Evolutionary conservation across 2,329 filamentous ascomycete genomes (phyloP).

Genomic region (Fonsecaea monophora): DNA sequence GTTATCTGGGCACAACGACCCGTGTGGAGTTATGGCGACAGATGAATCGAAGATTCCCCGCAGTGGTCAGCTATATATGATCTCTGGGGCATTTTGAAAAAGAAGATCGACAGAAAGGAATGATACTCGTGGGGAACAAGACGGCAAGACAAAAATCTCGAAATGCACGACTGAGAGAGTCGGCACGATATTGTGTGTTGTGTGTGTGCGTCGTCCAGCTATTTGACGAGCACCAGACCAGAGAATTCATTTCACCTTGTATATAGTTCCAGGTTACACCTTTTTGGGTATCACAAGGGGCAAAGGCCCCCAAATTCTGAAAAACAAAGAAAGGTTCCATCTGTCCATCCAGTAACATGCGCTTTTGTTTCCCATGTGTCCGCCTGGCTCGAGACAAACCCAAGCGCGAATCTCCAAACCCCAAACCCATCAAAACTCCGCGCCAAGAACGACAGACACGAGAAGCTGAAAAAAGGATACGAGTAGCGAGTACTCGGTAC

Average conservation of each 20-base stretch:
- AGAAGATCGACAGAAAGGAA: background rate
- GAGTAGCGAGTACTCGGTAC: too few species aligned
- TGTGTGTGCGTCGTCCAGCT: background rate
- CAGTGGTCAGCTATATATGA: background rate
- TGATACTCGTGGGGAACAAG: background rate
- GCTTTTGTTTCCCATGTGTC: background rate
- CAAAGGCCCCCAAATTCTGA: background rate
- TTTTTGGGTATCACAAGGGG: background rate
- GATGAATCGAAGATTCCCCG: background rate
- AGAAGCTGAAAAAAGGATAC: constrained; percentile 27
- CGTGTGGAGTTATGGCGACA: background rate
- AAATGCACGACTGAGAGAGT: background rate
- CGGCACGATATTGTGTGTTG: background rate
- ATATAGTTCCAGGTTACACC: background rate
- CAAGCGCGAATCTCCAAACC: background rate
- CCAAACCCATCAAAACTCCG: background rate
- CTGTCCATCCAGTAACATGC: background rate
- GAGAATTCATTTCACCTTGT: background rate
- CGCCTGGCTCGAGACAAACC: background rate
- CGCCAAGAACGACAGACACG: constrained; percentile 21
- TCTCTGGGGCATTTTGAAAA: background rate
- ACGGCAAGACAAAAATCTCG: background rate
- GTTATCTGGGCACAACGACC: background rate
- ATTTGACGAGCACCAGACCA: background rate
- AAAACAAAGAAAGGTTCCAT: background rate